phyloP scores from a whole-genome alignment of 2,329 filamentous ascomycete species.

The Colletotrichum chlorophyti region DNA sequence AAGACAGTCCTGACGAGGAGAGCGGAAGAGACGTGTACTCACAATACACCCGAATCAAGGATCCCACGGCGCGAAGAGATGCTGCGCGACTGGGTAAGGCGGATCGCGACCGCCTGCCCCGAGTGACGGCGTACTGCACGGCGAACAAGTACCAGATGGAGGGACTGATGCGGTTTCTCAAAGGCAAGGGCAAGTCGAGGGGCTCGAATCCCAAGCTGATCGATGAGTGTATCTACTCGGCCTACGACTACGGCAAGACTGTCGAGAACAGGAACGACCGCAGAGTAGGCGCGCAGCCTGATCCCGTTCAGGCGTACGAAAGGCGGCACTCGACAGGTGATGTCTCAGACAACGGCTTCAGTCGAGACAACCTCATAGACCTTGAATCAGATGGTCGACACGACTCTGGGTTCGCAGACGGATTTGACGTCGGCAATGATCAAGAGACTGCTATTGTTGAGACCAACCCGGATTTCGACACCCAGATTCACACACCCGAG shows the following conservation, averaged over 20 bases:
- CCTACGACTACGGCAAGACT: constrained; percentile 77
- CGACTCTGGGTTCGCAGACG: constrained; percentile 39
- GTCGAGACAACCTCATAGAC: constrained; percentile 69
- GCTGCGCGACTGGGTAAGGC: constrained; percentile 93
- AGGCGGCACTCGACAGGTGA: constrained; percentile 80
- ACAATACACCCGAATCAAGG: constrained; percentile 97
- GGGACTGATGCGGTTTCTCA: constrained; percentile 86
- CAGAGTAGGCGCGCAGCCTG: constrained; percentile 33
- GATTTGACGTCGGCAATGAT: constrained; percentile 34
- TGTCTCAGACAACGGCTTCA: constrained; percentile 62
- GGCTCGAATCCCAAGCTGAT: constrained; percentile 90
- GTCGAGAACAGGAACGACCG: constrained; percentile 43
- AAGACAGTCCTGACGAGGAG: constrained; percentile 82
- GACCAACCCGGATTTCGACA: constrained; percentile 78
- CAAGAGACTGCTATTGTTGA: constrained; percentile 43
- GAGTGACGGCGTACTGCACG: constrained; percentile 96
- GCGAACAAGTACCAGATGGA: constrained; percentile 92
- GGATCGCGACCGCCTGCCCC: constrained; percentile 83
- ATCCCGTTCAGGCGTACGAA: constrained; percentile 59
- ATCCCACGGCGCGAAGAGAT: constrained; percentile 90
- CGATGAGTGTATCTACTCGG: constrained; percentile 97
- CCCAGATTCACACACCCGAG: constrained; percentile 87
- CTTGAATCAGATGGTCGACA: constrained; percentile 52
- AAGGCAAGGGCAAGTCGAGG: constrained; percentile 78
- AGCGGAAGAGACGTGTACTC: constrained; percentile 95